A percentile compares a stretch with the other conserved stretches of the same genome.
Conservation (phyloP, 75 land plant genomes). For the Isoetes taiwanensis region DNA sequence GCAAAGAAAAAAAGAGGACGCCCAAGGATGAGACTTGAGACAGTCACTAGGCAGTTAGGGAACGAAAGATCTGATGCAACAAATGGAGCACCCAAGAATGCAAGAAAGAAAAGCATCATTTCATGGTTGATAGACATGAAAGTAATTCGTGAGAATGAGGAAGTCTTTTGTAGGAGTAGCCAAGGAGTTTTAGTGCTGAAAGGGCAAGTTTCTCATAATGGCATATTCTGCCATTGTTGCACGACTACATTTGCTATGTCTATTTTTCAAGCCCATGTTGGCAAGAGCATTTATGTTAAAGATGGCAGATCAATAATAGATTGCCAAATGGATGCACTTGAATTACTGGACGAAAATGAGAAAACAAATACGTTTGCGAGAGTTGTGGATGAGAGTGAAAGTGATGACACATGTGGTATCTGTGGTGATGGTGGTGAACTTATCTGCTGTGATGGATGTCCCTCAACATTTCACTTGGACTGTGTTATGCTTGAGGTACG, state of each 20-base stretch:
- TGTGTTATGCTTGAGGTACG: too few relatives aligned
- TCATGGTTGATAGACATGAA: conserved; percentile 72
- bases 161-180: conserved; percentile 35
- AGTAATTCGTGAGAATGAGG: conserved; percentile 33
- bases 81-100: neutral
- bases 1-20: conserved; percentile 5
- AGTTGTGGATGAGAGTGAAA: conserved; percentile 43
- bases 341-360: conserved; percentile 28
- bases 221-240: conserved; percentile 71
- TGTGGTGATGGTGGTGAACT: conserved; percentile 92
- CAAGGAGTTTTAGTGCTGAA: conserved; percentile 22
- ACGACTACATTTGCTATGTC: conserved; percentile 44
- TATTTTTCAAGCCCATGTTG: conserved; percentile 70
- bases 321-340: conserved; percentile 63
- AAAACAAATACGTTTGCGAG: conserved; percentile 25
- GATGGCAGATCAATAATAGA: conserved; percentile 45
- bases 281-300: conserved; percentile 15
- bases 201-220: conserved; percentile 55
- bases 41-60: neutral
- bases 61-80: neutral
- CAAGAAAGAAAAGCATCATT: conserved; percentile 40
- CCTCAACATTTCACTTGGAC: conserved; percentile 64
- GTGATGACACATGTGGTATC: conserved; percentile 72
- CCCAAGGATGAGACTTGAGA: conserved; percentile 6
- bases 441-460: conserved; percentile 82